Conservation (phyloP, 139 green algal species). For the Desmodesmus armatus region DNA sequence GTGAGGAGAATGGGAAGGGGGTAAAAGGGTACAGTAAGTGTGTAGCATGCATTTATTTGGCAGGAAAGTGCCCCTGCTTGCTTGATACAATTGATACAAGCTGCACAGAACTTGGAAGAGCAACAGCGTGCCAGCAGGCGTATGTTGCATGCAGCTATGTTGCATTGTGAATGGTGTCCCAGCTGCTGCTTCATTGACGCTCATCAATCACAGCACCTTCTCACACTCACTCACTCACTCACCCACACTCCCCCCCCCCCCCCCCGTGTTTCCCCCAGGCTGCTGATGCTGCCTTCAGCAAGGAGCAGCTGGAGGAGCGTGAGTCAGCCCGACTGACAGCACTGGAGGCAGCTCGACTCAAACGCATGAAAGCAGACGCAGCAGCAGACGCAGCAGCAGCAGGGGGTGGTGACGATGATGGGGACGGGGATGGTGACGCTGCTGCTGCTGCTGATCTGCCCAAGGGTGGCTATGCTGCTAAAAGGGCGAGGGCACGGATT, state of each 20-base stretch:
- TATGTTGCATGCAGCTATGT: too few species aligned
- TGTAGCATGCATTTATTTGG: too few species aligned
- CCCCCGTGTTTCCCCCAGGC: slow-evolving; percentile 27
- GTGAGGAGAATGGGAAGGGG: too few species aligned
- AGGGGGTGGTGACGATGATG: not conserved
- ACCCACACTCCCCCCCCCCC: not conserved
- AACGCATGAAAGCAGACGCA: slow-evolving; percentile 67
- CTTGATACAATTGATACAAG: too few species aligned
- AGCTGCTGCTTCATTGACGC: not conserved
- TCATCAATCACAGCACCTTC: not conserved
- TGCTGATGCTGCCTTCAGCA: slow-evolving; percentile 69
- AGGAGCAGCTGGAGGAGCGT: slow-evolving; percentile 77
- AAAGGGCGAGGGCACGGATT: not conserved
- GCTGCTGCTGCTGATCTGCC: slow-evolving; percentile 45
- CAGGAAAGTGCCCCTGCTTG: too few species aligned
- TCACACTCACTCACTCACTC: not conserved
- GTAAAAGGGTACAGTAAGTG: too few species aligned
- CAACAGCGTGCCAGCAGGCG: too few species aligned
- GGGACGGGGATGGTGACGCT: slow-evolving; percentile 4
- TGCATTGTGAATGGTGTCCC: not conserved
- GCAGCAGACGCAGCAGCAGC: slow-evolving; percentile 37
- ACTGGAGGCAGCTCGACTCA: slow-evolving; percentile 79
- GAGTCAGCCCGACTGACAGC: slow-evolving; percentile 73
- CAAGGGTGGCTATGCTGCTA: slow-evolving; percentile 35
- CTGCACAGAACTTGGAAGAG: too few species aligned